Evolutionary conservation across 2,329 filamentous ascomycete species (phyloP), one percentile per base, ranked within the genome.

Genomic region (Alternaria metachromatica): DNA sequence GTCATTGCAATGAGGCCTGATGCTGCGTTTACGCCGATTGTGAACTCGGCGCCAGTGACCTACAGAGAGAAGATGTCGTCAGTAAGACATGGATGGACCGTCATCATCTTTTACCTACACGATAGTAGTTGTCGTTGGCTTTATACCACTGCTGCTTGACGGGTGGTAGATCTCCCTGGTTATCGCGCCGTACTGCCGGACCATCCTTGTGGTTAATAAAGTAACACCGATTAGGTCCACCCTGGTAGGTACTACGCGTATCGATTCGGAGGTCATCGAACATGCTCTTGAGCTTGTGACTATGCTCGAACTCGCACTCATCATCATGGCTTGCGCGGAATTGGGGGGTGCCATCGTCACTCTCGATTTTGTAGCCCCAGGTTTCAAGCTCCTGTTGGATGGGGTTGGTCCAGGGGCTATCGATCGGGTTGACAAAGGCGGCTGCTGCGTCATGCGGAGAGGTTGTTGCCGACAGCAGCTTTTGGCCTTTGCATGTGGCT

Each of bases 191-290:
- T 18, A 69, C 62, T 11, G 64, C 56, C 10, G 62, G 45, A n/a
- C 60, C 43, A 18, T 71, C 63, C 23, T 55, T 43, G 20, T 73
- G 70, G 12, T 64, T 20, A 9, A 69, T 37, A n/a, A 37, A 37
- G 12, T 63, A 72, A 23, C 64, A 64, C 3, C 60, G 58, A 28
- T 70, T 71, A 4, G 68, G 56, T 4, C 68, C 64, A 12, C 62
- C 63, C 13, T 65, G 57, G 21, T 26, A 59, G 6, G 37, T 59
- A 26, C 49, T 54, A 6, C 49, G 25, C 13, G 57, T 59, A 11
- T 53, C 37, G 13, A 72, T 68, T 0, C 60, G 58, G 8, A 70
- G 44, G 6, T 58, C 67, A 6, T 61, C 18, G 18, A 66, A 67
- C 48, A 59, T 54, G 8, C 61, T 60, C 33, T 37, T 37, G 33